These are phyloP conservation scores for Calonectria pauciramosa DNA, from an alignment of 2,329 filamentous ascomycete species.

Conservation along the genomic window DNA sequence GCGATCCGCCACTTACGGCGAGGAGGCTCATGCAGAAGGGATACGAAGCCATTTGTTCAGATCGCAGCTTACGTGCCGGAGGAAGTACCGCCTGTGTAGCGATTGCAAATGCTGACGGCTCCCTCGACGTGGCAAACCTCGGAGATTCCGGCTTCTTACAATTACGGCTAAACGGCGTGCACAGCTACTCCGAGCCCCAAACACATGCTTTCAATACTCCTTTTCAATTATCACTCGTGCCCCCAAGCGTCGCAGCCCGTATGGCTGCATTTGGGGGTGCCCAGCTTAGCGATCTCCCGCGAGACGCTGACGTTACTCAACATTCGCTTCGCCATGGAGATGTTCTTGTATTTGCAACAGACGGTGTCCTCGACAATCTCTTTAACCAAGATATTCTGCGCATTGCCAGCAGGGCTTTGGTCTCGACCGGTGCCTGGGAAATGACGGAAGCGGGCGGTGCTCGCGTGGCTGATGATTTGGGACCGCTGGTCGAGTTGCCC, in stretches of 20 bases:
- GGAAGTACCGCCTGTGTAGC: conserved; percentile 95
- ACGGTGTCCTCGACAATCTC: conserved; percentile 96
- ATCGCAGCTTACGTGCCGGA: conserved; percentile 81
- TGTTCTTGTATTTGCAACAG: conserved; percentile 92
- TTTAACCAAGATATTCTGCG: conserved; percentile 90
- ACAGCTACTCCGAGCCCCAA: conserved; percentile 86
- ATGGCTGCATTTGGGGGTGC: conserved; percentile 86
- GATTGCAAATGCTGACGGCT: conserved; percentile 79
- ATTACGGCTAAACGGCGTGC: conserved; percentile 86
- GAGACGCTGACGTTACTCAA: conserved; percentile 84
- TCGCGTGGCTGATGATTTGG: conserved; percentile 73
- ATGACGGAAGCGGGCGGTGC: conserved; percentile 71
- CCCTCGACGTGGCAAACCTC: conserved; percentile 89
- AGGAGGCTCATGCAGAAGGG: conserved; percentile 83
- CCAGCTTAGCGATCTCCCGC: conserved; percentile 85
- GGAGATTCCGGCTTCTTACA: conserved; percentile 96
- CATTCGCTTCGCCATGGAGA: conserved; percentile 89
- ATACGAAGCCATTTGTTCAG: conserved; percentile 84
- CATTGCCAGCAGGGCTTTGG: conserved; percentile 84
- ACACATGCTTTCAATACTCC: conserved; percentile 99
- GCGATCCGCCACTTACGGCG: conserved; percentile 65
- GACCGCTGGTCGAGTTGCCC: conserved; percentile 53
- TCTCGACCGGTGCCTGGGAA: conserved; percentile 80
- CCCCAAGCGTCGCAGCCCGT: conserved; percentile 82
- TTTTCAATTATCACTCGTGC: conserved; percentile 92